Evolutionary conservation across 768 basidiomycete species (phyloP).

Genomic region (Imleria badia): DNA sequence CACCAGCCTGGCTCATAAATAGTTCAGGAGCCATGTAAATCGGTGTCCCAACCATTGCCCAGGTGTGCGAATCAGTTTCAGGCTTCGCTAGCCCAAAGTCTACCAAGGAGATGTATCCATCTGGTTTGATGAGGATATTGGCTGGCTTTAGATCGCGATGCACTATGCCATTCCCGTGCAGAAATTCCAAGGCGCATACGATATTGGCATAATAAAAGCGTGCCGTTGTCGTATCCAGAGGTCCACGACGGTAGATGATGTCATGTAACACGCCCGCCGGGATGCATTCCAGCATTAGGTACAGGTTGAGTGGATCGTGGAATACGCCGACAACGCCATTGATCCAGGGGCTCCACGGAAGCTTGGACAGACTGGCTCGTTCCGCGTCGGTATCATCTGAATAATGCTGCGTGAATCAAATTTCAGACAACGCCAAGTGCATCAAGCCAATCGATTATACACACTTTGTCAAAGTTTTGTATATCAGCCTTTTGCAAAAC

Average conservation of each 20-base stretch:
- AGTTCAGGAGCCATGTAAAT: constrained; percentile 53
- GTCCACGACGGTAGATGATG: constrained; percentile 33
- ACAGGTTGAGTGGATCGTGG: constrained; percentile 47
- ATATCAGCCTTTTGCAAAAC: constrained; percentile 37
- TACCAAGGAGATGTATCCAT: constrained; percentile 53
- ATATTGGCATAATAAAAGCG: constrained; percentile 60
- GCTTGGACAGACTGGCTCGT: constrained; percentile 36
- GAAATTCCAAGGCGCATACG: constrained; percentile 46
- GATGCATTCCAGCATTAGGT: constrained; percentile 51
- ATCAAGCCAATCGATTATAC: constrained; percentile 3
- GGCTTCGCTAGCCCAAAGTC: constrained; percentile 48
- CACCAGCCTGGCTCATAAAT: constrained; percentile 19
- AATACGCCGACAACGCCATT: constrained; percentile 46
- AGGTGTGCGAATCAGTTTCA: constrained; percentile 15
- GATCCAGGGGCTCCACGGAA: constrained; percentile 58
- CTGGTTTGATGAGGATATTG: constrained; percentile 54
- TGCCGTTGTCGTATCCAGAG: constrained; percentile 32
- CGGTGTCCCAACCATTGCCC: constrained; percentile 46
- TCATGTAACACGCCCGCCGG: constrained; percentile 44
- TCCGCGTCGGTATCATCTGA: constrained; percentile 40
- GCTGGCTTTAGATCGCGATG: constrained; percentile 61
- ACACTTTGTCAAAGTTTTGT: constrained; percentile 32
- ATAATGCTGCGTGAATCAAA: constrained; percentile 18
- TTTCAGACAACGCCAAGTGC: background rate
- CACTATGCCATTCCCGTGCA: constrained; percentile 43